These are phyloP conservation scores for Butyriboletus loyo DNA, from an alignment of 768 basidiomycete species.

Conservation along the genomic window DNA sequence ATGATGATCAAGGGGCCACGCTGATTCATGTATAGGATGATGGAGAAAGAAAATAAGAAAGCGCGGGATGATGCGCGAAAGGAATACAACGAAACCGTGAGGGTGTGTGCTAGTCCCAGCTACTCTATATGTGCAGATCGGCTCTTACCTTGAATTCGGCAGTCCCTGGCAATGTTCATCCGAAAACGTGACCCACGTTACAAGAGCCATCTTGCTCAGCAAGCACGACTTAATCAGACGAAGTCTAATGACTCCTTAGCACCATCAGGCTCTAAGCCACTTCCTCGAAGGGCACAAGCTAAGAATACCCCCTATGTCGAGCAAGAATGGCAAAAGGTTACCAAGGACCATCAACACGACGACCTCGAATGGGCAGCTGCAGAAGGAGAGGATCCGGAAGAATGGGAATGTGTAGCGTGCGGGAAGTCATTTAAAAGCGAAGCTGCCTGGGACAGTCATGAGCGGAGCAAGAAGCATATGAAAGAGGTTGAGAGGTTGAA, in stretches of 20 bases:
- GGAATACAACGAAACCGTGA: constrained; percentile 90
- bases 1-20: background rate
- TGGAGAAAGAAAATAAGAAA: constrained; percentile 97
- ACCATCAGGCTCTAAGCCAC: constrained; percentile 22
- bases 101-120: constrained; percentile 49
- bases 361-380: constrained; percentile 76
- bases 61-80: constrained; percentile 79
- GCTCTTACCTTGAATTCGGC: background rate
- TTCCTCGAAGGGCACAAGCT: constrained; percentile 25
- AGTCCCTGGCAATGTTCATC: constrained; percentile 75
- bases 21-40: constrained; percentile 47
- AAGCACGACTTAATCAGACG: constrained; percentile 39
- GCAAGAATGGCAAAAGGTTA: constrained; percentile 86
- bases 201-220: constrained; percentile 55
- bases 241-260: constrained; percentile 31
- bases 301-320: constrained; percentile 56
- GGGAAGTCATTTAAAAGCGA: constrained; percentile 86
- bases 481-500: constrained; percentile 80
- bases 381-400: constrained; percentile 69
- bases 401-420: constrained; percentile 97
- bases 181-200: constrained; percentile 90
- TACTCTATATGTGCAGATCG: background rate
- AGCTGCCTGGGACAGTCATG: constrained; percentile 94
- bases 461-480: constrained; percentile 90
- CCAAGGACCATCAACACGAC: constrained; percentile 30